Evolutionary conservation across 2,329 filamentous ascomycete genomes (phyloP).

Genomic region (Pseudopithomyces maydicus): DNA sequence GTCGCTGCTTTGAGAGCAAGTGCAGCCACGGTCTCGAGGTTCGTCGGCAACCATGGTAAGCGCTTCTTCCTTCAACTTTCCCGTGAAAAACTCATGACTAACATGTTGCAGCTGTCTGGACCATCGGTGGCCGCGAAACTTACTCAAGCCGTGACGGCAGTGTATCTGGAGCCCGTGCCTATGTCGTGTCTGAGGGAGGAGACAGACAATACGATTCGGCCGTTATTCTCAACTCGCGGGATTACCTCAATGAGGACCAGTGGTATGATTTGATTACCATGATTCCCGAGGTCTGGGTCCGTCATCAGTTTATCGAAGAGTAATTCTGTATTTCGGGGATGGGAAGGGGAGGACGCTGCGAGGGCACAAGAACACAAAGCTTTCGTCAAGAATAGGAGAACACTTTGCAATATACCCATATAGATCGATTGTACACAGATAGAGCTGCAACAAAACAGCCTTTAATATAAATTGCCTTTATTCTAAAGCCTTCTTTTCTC

Average conservation of each 20-base stretch:
- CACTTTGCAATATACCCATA: too few species aligned
- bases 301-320: background rate
- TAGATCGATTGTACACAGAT: too few species aligned
- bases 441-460: too few species aligned
- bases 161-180: slow-evolving; percentile 9
- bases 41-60: slow-evolving; percentile 17
- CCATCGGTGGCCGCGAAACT: slow-evolving; percentile 1
- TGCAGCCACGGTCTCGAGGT: slow-evolving; percentile 19
- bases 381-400: too few species aligned
- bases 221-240: slow-evolving; percentile 12
- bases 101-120: slow-evolving; percentile 2
- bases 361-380: too few species aligned
- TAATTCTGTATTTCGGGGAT: background rate
- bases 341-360: too few species aligned
- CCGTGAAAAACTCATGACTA: background rate
- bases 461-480: too few species aligned
- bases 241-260: background rate
- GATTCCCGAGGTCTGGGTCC: background rate
- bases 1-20: slow-evolving; percentile 22
- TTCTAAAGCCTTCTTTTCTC: too few species aligned
- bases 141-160: slow-evolving; percentile 6
- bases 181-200: background rate
- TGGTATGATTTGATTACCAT: background rate
- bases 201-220: slow-evolving; percentile 4
- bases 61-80: background rate